Evolutionary conservation across 768 basidiomycete species (phyloP).

Genomic region (Tricholoma flavovirens): DNA sequence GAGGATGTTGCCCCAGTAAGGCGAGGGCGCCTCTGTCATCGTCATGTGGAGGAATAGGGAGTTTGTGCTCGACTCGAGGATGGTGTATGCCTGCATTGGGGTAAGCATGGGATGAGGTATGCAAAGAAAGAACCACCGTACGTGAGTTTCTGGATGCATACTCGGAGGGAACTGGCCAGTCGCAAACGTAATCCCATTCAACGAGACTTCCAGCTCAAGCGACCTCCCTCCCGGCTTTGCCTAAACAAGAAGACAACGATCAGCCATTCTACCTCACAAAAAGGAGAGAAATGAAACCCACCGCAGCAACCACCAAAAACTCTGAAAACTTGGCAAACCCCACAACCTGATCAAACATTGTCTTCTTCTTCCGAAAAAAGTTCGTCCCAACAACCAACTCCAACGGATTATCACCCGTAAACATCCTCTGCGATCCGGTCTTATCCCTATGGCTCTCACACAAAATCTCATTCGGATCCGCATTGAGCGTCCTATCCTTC

Average conservation of each 20-base stretch:
- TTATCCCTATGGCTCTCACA: constrained; percentile 88
- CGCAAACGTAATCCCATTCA: constrained; percentile 85
- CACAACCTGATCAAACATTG: constrained; percentile 81
- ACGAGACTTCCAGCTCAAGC: constrained; percentile 84
- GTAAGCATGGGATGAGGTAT: neutral
- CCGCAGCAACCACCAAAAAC: constrained; percentile 93
- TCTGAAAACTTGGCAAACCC: constrained; percentile 98
- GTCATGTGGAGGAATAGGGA: constrained; percentile 96
- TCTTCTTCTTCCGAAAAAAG: constrained; percentile 67
- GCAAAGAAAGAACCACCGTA: constrained; percentile 28
- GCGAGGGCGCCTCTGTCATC: constrained; percentile 67
- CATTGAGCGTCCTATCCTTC: constrained; percentile 65
- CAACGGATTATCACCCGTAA: constrained; percentile 55
- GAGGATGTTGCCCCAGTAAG: constrained; percentile 85
- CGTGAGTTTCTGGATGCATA: constrained; percentile 87
- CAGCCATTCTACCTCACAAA: neutral
- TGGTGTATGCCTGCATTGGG: constrained; percentile 70
- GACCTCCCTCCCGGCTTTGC: constrained; percentile 48
- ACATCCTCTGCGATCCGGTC: constrained; percentile 65
- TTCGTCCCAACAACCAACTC: constrained; percentile 73
- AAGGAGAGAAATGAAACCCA: constrained; percentile 31
- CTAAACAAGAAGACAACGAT: constrained; percentile 28
- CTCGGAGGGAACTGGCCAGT: constrained; percentile 85
- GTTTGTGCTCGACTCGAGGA: constrained; percentile 90
- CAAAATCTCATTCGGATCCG: constrained; percentile 84